phyloP scores from a whole-genome alignment of 2,329 filamentous ascomycete species.

The Verticillium longisporum region DNA sequence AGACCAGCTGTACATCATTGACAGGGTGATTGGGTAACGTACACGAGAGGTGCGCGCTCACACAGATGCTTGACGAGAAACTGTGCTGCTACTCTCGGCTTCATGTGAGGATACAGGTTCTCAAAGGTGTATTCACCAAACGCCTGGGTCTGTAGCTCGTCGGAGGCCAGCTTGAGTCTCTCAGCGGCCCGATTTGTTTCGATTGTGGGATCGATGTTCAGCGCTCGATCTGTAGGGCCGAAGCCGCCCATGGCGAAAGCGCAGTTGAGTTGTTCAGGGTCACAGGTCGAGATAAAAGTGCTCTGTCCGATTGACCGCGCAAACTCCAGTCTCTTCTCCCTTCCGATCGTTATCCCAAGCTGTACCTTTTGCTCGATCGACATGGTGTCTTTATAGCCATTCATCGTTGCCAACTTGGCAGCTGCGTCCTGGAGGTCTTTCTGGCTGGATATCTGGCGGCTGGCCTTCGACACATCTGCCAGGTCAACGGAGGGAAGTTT shows the following conservation, averaged over 20 bases:
- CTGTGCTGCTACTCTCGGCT: not conserved
- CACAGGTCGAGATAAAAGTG: not conserved
- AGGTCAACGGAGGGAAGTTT: too few relatives aligned
- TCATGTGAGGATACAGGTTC: not conserved
- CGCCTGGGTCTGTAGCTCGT: not conserved
- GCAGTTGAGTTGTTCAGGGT: not conserved
- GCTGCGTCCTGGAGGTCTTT: not conserved
- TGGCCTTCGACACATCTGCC: not conserved
- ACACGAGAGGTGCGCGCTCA: not conserved
- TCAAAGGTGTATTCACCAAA: not conserved
- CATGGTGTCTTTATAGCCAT: not conserved
- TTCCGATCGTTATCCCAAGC: not conserved
- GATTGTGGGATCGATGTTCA: not conserved
- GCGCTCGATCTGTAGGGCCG: not conserved
- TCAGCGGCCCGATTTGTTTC: not conserved
- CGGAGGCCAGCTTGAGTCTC: not conserved
- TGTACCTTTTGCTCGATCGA: not conserved
- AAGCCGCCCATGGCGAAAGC: not conserved
- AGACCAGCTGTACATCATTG: not conserved
- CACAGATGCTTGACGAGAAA: not conserved
- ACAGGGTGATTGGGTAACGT: not conserved
- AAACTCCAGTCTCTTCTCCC: not conserved
- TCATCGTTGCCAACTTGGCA: not conserved
- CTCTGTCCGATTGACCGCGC: not conserved
- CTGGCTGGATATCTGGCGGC: not conserved